phyloP scores from a whole-genome alignment of 805 yeast genomes.

The Sugiyamaella floridensis region DNA sequence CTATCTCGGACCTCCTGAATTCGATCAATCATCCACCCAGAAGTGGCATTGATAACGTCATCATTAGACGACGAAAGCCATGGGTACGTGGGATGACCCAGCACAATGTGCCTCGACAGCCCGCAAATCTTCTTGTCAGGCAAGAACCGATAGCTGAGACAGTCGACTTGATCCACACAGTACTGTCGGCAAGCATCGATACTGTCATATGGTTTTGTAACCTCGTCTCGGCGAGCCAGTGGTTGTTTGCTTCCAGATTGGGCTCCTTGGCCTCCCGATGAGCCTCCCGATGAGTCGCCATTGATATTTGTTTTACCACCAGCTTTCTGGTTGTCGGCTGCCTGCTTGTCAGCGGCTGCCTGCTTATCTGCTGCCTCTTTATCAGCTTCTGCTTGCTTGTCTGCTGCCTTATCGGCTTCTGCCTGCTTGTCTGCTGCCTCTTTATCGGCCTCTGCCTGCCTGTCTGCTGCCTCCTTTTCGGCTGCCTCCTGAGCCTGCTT shows the following conservation, averaged over 20 bases:
- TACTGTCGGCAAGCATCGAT: conserved; percentile 16
- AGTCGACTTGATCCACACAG: conserved; percentile 19
- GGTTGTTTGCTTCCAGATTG: too few species aligned
- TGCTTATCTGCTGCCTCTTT: neutral
- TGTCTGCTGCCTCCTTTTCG: too few species aligned
- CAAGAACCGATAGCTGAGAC: conserved; percentile 24
- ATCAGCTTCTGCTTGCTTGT: too few species aligned
- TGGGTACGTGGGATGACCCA: conserved; percentile 18
- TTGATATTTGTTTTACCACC: conserved; percentile 2
- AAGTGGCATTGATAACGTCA: conserved; percentile 11
- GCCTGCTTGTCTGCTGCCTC: conserved; percentile 5
- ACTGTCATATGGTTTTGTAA: too few species aligned
- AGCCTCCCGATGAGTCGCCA: too few species aligned
- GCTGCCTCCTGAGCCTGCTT: neutral
- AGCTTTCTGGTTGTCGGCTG: conserved; percentile 16
- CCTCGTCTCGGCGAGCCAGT: too few species aligned
- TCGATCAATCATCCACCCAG: conserved; percentile 31
- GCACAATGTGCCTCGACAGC: conserved; percentile 14
- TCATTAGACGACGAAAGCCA: conserved; percentile 13
- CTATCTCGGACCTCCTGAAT: conserved; percentile 24
- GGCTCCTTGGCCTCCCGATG: too few species aligned
- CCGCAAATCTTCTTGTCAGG: conserved; percentile 9
- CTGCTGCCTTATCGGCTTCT: too few species aligned
- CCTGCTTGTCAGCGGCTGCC: neutral
- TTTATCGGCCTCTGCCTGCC: conserved; percentile 19